Percentiles rank a stretch among this genome's conserved stretches.
Evolutionary conservation across 1,284 basidiomycete genomes (phyloP).

Genomic region (Neonothopanus nambi): DNA sequence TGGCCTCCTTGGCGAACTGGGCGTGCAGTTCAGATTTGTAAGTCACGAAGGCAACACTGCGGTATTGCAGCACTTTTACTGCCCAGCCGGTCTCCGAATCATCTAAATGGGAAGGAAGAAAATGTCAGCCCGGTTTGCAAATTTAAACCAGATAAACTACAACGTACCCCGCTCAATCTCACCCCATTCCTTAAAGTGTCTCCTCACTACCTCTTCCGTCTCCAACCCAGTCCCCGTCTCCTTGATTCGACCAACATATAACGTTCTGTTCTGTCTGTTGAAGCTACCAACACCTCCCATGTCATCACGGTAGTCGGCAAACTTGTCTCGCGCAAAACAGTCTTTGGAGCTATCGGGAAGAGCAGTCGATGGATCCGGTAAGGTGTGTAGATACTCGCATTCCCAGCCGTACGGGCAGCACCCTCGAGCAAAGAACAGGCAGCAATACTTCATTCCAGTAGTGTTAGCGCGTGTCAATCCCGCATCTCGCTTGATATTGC

Average conservation of each 20-base stretch:
- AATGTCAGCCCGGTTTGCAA: slow-evolving; percentile 1
- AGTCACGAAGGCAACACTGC: slow-evolving; percentile 96
- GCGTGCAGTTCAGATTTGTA: slow-evolving; percentile 86
- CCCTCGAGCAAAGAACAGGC: slow-evolving; percentile 94
- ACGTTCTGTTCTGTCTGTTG: slow-evolving; percentile 88
- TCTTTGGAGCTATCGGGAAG: slow-evolving; percentile 93
- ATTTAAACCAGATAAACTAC: background rate
- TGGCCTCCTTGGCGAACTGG: slow-evolving; percentile 98
- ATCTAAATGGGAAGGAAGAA: slow-evolving; percentile 22
- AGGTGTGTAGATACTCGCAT: slow-evolving; percentile 91
- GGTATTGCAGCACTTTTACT: slow-evolving; percentile 92
- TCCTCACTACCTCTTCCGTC: slow-evolving; percentile 85
- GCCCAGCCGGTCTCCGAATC: slow-evolving; percentile 31
- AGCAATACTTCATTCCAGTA: slow-evolving; percentile 89
- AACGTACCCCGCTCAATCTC: slow-evolving; percentile 87
- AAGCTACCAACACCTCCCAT: slow-evolving; percentile 99
- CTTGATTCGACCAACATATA: slow-evolving; percentile 94
- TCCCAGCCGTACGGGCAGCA: slow-evolving; percentile 98
- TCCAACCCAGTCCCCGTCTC: slow-evolving; percentile 87
- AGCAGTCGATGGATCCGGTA: slow-evolving; percentile 71
- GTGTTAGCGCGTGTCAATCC: slow-evolving; percentile 94
- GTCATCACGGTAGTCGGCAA: slow-evolving; percentile 96
- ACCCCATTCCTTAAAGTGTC: slow-evolving; percentile 99
- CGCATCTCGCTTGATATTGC: slow-evolving; percentile 85
- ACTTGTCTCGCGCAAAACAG: slow-evolving; percentile 97